Base-by-base conservation (phyloP, 352 stramenopile genomes). In the Phytophthora rubi region DNA sequence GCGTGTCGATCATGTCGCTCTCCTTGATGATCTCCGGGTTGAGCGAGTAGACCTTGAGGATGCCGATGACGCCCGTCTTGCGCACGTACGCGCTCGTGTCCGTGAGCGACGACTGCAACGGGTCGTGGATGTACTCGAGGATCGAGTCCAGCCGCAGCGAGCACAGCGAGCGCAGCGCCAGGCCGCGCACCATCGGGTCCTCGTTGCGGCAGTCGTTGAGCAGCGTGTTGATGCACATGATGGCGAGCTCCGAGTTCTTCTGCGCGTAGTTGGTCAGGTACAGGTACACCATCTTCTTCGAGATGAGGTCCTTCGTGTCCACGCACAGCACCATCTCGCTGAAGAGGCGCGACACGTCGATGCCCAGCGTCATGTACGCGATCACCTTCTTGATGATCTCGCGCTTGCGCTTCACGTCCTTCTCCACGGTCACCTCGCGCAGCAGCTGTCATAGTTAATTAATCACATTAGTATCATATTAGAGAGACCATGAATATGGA, bases 211-310 rank as follows among this genome's bases (percentile, higher is more conserved):
- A 99, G 80, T 99, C 98, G 65, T 99, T 99, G n/a, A 98, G 86
- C 51, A 99, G 85, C 55, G 98, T 99, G 85, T 99, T 99, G 73
- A 99, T 99, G 78, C 96, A 99, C 93, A 99, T 99, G 77, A 99
- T 98, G 39, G 98, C 98, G 62, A 99, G 83, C 61, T 99, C 98
- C 37, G 97, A 98, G 82, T 99, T 99, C 66, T 97, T 97, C 64
- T 98, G 89, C 6, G 98, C 98, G 83, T 99, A 99, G 76, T 98
- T 99, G 73, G 96, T 98, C 26, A 99, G 83, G 77, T 99, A 99
- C n/a, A 99, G 86, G 72, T 99, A 99, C 18, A 99, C 97, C 97
- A 99, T 99, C 78, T 99, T 99, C 86, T 99, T 99, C 32, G 99
- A 97, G 55, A 99, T 98, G 12, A 99, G 89, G 86, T 99, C 98